Percentiles rank a stretch among this genome's conserved stretches.
These are phyloP conservation scores for Xylaria sp. DNA, from an alignment of 2,329 filamentous ascomycete genomes.

Conservation along the genomic window DNA sequence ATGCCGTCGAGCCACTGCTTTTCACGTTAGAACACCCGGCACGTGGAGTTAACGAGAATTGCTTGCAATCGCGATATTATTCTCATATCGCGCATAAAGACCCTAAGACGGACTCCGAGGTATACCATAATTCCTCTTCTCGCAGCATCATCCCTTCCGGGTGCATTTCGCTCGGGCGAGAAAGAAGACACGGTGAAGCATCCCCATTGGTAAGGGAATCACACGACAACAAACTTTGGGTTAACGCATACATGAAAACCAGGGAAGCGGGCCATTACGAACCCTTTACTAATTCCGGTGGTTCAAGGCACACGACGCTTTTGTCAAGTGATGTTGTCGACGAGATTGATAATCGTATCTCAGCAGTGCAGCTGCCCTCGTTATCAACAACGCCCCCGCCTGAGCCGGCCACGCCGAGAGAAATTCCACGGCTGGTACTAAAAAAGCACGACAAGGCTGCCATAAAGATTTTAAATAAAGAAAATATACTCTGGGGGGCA, in stretches of 20 bases:
- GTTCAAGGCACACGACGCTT: not conserved
- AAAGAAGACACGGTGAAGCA: slow-evolving; percentile 32
- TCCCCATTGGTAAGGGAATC: slow-evolving; percentile 23
- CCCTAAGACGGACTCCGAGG: not conserved
- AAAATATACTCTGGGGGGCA: not conserved
- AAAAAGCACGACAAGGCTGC: not conserved
- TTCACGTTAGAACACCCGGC: slow-evolving; percentile 32
- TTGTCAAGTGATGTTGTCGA: not conserved
- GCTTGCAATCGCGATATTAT: slow-evolving; percentile 27
- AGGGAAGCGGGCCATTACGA: slow-evolving; percentile 34
- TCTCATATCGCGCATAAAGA: slow-evolving; percentile 10
- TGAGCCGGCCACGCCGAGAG: not conserved
- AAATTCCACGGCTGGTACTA: not conserved
- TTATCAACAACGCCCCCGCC: not conserved
- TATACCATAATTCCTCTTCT: not conserved
- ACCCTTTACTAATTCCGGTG: slow-evolving; percentile 26
- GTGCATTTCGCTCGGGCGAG: slow-evolving; percentile 26
- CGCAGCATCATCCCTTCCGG: accelerated
- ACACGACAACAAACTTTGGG: not conserved
- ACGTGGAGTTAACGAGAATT: slow-evolving; percentile 24
- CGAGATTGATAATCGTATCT: not conserved
- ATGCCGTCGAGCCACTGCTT: slow-evolving; percentile 39
- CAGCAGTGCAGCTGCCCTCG: not conserved
- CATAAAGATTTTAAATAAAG: not conserved
- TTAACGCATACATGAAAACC: slow-evolving; percentile 34